phyloP scores from a whole-genome alignment of 73 alveolate genomes.

The Tetrahymena elliotti region DNA sequence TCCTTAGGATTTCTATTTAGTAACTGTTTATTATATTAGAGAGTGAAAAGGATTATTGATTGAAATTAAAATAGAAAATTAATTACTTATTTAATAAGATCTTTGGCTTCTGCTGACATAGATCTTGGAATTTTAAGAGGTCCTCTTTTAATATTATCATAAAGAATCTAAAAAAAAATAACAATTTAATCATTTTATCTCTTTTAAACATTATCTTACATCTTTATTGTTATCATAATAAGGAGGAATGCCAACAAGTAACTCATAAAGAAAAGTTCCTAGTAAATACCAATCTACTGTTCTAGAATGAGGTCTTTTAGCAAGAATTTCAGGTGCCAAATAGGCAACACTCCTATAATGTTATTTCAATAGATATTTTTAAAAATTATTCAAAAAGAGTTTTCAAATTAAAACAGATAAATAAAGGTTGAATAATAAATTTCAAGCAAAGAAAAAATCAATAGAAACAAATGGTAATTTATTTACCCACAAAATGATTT shows the following conservation, averaged over 20 bases:
- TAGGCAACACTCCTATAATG: slow-evolving; percentile 44
- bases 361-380: background rate
- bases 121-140: slow-evolving; percentile 54
- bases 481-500: slow-evolving; percentile 84
- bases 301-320: slow-evolving; percentile 72
- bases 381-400: too few relatives aligned
- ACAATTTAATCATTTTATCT: background rate
- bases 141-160: slow-evolving; percentile 55
- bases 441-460: too few relatives aligned
- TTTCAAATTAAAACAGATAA: too few relatives aligned
- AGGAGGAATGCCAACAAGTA: slow-evolving; percentile 95
- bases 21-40: background rate
- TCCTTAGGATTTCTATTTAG: slow-evolving; percentile 79
- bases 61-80: background rate
- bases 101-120: slow-evolving; percentile 56
- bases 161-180: background rate
- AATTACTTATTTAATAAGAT: slow-evolving; percentile 35
- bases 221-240: slow-evolving; percentile 84
- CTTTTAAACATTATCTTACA: background rate
- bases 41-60: background rate
- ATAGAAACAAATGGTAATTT: too few relatives aligned
- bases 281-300: slow-evolving; percentile 93
- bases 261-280: slow-evolving; percentile 89
- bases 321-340: slow-evolving; percentile 81
- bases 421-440: too few relatives aligned